Evolutionary conservation across 1,284 basidiomycete species (phyloP).

Genomic region (Rhodotorula mucilaginosa): DNA sequence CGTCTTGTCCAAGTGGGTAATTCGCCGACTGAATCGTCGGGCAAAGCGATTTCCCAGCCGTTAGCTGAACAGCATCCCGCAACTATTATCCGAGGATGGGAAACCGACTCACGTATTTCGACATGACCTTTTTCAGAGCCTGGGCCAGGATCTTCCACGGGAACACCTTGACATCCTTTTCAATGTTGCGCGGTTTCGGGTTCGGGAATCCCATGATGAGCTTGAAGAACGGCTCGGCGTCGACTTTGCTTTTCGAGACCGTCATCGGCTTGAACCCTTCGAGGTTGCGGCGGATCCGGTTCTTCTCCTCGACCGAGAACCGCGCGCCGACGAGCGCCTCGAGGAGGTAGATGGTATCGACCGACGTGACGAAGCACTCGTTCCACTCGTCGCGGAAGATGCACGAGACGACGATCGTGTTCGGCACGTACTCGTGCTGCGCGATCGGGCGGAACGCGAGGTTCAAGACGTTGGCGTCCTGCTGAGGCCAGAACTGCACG

Average conservation of each 20-base stretch:
- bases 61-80: too few relatives aligned
- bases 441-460: conserved; percentile 54
- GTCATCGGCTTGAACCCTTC: conserved; percentile 89
- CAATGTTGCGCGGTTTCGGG: conserved; percentile 92
- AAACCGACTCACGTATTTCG: conserved; percentile 58
- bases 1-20: conserved; percentile 26
- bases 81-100: neutral
- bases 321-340: conserved; percentile 79
- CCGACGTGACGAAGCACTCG: conserved; percentile 80
- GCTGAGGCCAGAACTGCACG: conserved; percentile 57
- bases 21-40: conserved; percentile 32
- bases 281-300: conserved; percentile 87
- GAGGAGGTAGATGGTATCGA: conserved; percentile 89
- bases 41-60: neutral
- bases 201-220: conserved; percentile 92
- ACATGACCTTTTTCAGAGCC: conserved; percentile 85
- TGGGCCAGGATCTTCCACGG: conserved; percentile 78
- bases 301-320: conserved; percentile 94
- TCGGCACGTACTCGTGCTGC: conserved; percentile 52
- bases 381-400: conserved; percentile 79
- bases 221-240: conserved; percentile 82
- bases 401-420: conserved; percentile 66
- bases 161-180: conserved; percentile 97
- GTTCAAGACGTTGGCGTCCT: conserved; percentile 55
- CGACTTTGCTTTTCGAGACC: conserved; percentile 78